Percentiles rank a stretch among this genome's conserved stretches.
These are phyloP conservation scores for Lactifluus rugatus DNA, from an alignment of 768 basidiomycete species.

Conservation along the genomic window DNA sequence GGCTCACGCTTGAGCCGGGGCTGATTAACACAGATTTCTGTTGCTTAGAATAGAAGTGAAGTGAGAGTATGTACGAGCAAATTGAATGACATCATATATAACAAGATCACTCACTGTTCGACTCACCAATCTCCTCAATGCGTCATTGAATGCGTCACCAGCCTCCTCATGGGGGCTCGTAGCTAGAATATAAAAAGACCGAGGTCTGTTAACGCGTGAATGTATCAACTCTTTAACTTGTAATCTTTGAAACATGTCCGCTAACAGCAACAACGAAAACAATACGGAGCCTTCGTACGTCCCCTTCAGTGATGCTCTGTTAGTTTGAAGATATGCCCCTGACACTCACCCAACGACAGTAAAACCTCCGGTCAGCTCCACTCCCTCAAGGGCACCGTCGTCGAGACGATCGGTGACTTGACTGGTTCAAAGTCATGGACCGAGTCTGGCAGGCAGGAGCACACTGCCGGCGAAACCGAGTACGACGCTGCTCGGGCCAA, in stretches of 20 bases:
- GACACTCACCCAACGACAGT: constrained; percentile 18
- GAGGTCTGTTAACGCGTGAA: too few species aligned
- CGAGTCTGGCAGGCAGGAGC: constrained; percentile 41
- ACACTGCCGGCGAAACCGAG: constrained; percentile 38
- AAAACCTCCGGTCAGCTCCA: constrained; percentile 32
- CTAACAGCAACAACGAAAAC: constrained; percentile 9
- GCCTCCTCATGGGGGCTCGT: not conserved
- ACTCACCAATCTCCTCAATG: not conserved
- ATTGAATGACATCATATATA: constrained; percentile 9
- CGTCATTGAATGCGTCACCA: constrained; percentile 15
- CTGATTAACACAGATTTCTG: too few species aligned
- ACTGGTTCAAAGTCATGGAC: constrained; percentile 36
- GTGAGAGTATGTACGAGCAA: not conserved
- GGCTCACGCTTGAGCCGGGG: too few species aligned
- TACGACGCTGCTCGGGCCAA: constrained; percentile 39
- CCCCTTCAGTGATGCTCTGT: not conserved
- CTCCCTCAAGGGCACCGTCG: constrained; percentile 31
- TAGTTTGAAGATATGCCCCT: not conserved
- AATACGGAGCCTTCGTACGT: constrained; percentile 13
- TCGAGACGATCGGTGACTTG: constrained; percentile 36
- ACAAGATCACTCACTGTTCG: not conserved
- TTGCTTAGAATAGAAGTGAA: not conserved
- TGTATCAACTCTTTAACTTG: not conserved
- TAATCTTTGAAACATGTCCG: constrained; percentile 7
- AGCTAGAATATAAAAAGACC: not conserved